Evolutionary conservation across 73 alveolate species (phyloP).

Genomic region (Uronychia setigera): DNA sequence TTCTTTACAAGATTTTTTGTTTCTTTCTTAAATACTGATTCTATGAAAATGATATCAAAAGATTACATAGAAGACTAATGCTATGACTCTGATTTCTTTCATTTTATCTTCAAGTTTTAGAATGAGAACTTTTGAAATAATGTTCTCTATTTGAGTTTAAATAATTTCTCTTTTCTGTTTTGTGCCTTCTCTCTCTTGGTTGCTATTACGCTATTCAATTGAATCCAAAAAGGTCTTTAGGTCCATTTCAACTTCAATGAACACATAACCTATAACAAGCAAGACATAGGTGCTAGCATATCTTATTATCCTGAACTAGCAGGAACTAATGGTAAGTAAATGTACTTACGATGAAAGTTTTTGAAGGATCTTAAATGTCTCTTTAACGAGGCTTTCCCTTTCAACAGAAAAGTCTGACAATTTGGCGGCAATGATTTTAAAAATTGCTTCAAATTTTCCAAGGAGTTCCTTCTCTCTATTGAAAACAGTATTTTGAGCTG

Average conservation of each 20-base stretch:
- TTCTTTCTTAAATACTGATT: not conserved
- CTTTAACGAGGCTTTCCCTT: not conserved
- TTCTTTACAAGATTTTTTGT: not conserved
- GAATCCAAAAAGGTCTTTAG: not conserved
- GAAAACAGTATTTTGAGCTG: not conserved
- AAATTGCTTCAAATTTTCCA: not conserved
- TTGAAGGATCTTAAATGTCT: not conserved
- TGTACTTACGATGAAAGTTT: not conserved
- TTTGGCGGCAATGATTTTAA: not conserved
- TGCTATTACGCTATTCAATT: not conserved
- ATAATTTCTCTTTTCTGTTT: not conserved
- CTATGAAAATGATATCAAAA: not conserved
- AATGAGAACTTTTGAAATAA: not conserved
- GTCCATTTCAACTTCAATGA: not conserved
- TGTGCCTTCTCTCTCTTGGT: not conserved
- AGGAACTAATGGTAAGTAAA: not conserved
- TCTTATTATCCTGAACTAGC: not conserved
- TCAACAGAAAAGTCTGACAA: not conserved
- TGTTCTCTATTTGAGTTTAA: not conserved
- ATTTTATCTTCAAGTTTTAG: not conserved
- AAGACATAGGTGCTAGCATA: not conserved
- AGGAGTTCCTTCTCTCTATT: not conserved
- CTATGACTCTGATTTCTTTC: not conserved
- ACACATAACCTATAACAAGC: not conserved
- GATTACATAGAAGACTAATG: not conserved